A percentile compares a stretch with the other conserved stretches of the same genome.
Evolutionary conservation across 306 rosid species (phyloP).

Genomic region (Sicyos baderoa): DNA sequence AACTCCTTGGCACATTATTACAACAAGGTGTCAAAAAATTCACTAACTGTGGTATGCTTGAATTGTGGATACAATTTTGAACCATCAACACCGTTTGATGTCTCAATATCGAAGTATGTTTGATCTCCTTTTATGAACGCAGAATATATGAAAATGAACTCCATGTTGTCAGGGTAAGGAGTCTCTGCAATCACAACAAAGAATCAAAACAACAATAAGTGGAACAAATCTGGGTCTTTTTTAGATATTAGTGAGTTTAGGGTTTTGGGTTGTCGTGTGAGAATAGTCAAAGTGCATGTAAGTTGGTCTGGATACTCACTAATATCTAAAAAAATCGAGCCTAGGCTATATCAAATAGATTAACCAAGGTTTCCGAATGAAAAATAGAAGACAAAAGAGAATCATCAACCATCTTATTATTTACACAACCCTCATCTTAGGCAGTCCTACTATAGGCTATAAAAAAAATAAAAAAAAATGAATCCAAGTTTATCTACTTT

Average conservation of each 20-base stretch:
- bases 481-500: background rate
- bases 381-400: too few species aligned
- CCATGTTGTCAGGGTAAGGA: conserved; percentile 53
- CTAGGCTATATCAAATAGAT: too few species aligned
- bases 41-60: conserved; percentile 51
- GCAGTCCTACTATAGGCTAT: background rate
- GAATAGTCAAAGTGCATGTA: too few species aligned
- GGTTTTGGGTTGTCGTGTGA: too few species aligned
- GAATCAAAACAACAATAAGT: background rate
- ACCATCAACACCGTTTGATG: conserved; percentile 50
- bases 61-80: conserved; percentile 52
- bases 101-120: conserved; percentile 51
- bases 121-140: conserved; percentile 84
- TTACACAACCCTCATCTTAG: background rate
- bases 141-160: conserved; percentile 56
- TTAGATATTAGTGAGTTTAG: too few species aligned
- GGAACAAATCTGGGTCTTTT: too few species aligned
- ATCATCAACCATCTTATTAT: too few species aligned
- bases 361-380: too few species aligned
- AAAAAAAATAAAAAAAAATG: background rate
- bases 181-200: conserved; percentile 40
- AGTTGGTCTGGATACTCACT: too few species aligned
- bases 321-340: too few species aligned
- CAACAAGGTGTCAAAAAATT: conserved; percentile 47
- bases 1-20: conserved; percentile 9